phyloP scores from a whole-genome alignment of 2,329 filamentous ascomycete genomes.

The Pyricularia pennisetigena region DNA sequence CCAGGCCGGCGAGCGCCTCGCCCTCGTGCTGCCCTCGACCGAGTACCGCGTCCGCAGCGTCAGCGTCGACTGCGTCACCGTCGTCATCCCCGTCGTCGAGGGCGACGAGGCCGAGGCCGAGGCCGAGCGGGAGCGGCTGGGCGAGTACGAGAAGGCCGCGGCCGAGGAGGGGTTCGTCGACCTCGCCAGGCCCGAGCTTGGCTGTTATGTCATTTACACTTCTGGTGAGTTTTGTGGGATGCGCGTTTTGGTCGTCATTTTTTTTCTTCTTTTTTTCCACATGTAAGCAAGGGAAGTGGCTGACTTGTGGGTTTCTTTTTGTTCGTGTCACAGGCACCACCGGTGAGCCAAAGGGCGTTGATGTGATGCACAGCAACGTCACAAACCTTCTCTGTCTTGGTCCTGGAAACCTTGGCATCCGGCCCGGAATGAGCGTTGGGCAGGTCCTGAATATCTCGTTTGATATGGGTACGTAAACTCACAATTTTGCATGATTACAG shows the following conservation, averaged over 20 bases:
- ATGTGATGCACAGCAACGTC: constrained; percentile 15
- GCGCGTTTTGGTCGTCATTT: no score
- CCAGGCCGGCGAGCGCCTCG: constrained; percentile 28
- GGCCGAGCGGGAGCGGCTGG: not conserved
- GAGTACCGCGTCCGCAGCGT: constrained; percentile 6
- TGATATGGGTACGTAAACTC: constrained; percentile 42
- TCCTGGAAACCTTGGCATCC: constrained; percentile 34
- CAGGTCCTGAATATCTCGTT: constrained; percentile 49
- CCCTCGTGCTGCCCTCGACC: constrained; percentile 31
- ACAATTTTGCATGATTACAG: not conserved
- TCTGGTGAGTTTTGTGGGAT: constrained; percentile 25
- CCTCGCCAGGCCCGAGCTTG: constrained; percentile 18
- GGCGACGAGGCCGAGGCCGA: not conserved
- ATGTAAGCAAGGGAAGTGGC: not conserved
- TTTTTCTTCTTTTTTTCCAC: no score
- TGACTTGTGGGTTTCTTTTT: not conserved
- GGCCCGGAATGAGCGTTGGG: constrained; percentile 38
- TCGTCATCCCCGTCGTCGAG: constrained; percentile 4
- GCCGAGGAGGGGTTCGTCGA: constrained; percentile 4
- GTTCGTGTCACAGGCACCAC: constrained; percentile 37
- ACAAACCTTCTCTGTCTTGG: constrained; percentile 32
- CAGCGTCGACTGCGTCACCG: not conserved
- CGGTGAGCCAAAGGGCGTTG: constrained; percentile 22
- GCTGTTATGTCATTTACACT: constrained; percentile 43
- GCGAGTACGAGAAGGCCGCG: not conserved